Percentiles rank a stretch among this genome's conserved stretches.
These are phyloP conservation scores for Thelonectria olida DNA, from an alignment of 2,329 filamentous ascomycete species.

Conservation along the genomic window DNA sequence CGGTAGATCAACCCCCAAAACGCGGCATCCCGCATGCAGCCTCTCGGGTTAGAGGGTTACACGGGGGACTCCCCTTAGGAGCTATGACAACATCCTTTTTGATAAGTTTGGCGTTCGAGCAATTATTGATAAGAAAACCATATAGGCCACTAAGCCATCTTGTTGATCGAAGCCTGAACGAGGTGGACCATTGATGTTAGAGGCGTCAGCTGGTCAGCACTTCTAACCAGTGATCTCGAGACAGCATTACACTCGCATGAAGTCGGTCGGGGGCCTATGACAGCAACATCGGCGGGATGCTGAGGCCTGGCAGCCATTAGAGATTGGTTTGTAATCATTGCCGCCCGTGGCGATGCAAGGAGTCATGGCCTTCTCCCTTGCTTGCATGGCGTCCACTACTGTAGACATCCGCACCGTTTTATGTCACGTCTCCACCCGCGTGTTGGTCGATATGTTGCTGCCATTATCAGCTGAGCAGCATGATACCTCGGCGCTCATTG, in stretches of 20 bases:
- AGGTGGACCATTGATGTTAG: conserved; percentile 12
- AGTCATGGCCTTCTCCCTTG: not conserved
- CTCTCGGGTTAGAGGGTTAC: conserved; percentile 13
- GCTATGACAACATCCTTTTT: conserved; percentile 16
- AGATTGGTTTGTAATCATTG: conserved; percentile 11
- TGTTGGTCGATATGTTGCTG: not conserved
- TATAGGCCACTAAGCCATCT: not conserved
- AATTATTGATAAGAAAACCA: conserved; percentile 1
- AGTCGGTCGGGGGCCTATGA: conserved; percentile 1
- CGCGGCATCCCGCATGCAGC: conserved; percentile 5
- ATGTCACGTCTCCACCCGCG: conserved; percentile 13
- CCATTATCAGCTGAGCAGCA: conserved; percentile 4
- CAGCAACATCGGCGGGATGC: conserved; percentile 3
- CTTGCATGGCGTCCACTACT: not conserved
- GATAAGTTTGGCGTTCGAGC: not conserved
- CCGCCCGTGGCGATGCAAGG: conserved; percentile 18
- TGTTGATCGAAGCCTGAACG: not conserved
- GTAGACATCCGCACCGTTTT: not conserved
- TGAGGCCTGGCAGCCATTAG: conserved; percentile 4
- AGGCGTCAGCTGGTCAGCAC: conserved; percentile 9
- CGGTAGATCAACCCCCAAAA: conserved; percentile 2
- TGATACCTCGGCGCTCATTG: conserved; percentile 6
- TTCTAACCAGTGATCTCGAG: conserved; percentile 8
- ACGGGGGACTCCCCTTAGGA: not conserved
- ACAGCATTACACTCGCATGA: conserved; percentile 10